Conservation (phyloP, 352 stramenopile species). For the Phytophthora citricola region DNA sequence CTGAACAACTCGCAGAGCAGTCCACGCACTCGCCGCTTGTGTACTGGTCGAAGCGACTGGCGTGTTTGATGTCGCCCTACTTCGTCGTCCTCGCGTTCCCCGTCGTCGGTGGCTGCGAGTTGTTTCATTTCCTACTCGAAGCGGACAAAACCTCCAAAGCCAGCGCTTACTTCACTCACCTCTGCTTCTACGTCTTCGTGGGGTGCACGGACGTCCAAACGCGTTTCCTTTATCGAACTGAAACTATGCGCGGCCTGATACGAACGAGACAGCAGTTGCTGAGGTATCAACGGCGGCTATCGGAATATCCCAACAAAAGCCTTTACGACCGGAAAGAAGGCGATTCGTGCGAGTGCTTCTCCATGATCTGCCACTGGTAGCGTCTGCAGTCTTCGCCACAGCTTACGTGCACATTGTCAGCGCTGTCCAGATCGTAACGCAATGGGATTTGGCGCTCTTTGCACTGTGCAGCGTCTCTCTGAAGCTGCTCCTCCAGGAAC, state of each 20-base stretch:
- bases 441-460: slow-evolving; percentile 24
- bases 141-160: neutral
- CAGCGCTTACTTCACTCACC: slow-evolving; percentile 15
- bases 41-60: slow-evolving; percentile 15
- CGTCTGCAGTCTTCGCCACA: slow-evolving; percentile 24
- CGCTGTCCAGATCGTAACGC: slow-evolving; percentile 7
- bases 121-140: neutral
- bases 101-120: slow-evolving; percentile 6
- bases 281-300: neutral
- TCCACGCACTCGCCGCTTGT: neutral
- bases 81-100: slow-evolving; percentile 12
- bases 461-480: slow-evolving; percentile 12
- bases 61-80: neutral
- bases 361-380: slow-evolving; percentile 25
- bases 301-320: slow-evolving; percentile 1
- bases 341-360: slow-evolving; percentile 18
- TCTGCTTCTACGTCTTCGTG: slow-evolving; percentile 27
- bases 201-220: slow-evolving; percentile 21
- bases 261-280: slow-evolving; percentile 8
- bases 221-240: slow-evolving; percentile 18
- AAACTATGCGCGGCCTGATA: slow-evolving; percentile 18
- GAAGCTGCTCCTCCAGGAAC: slow-evolving; percentile 29
- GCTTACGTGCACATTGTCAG: slow-evolving; percentile 33
- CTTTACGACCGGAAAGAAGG: neutral
- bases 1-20: slow-evolving; percentile 13